Conservation (phyloP, 805 yeast genomes). For the Starmera quercuum region DNA sequence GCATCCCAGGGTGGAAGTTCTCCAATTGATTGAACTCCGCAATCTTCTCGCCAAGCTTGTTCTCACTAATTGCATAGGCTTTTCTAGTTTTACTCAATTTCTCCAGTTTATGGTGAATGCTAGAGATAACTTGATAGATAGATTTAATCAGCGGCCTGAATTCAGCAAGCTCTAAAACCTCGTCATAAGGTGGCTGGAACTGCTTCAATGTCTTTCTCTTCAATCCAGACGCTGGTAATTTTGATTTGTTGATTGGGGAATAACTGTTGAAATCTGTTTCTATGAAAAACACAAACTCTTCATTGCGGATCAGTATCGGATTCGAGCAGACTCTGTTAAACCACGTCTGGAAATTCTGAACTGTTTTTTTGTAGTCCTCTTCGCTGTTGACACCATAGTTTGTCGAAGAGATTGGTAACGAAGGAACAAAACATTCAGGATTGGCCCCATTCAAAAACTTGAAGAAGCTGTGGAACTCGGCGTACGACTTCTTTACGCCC, state of each 20-base stretch:
- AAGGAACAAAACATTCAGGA: slow-evolving; percentile 89
- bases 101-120: slow-evolving; percentile 48
- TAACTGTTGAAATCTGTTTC: slow-evolving; percentile 63
- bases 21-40: slow-evolving; percentile 38
- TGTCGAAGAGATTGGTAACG: slow-evolving; percentile 69
- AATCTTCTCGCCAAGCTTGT: slow-evolving; percentile 36
- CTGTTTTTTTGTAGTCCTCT: slow-evolving; percentile 60
- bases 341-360: slow-evolving; percentile 72
- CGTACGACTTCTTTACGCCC: slow-evolving; percentile 72
- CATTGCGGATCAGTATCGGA: slow-evolving; percentile 79
- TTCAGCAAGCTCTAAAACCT: slow-evolving; percentile 67
- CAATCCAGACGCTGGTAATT: slow-evolving; percentile 75
- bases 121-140: slow-evolving; percentile 50
- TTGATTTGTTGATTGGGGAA: slow-evolving; percentile 41
- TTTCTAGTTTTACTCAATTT: slow-evolving; percentile 39
- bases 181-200: slow-evolving; percentile 86
- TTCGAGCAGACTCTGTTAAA: slow-evolving; percentile 63
- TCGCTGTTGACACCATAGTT: slow-evolving; percentile 79
- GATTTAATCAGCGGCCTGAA: slow-evolving; percentile 84
- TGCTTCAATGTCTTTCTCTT: slow-evolving; percentile 88
- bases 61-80: slow-evolving; percentile 47
- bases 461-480: slow-evolving; percentile 70
- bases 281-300: slow-evolving; percentile 78
- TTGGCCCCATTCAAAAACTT: slow-evolving; percentile 73
- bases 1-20: slow-evolving; percentile 59